A percentile compares a stretch with the other conserved stretches of the same genome.
Conservation (phyloP, 164 flowering plant genomes). For the Aristolochia fimbriata region DNA sequence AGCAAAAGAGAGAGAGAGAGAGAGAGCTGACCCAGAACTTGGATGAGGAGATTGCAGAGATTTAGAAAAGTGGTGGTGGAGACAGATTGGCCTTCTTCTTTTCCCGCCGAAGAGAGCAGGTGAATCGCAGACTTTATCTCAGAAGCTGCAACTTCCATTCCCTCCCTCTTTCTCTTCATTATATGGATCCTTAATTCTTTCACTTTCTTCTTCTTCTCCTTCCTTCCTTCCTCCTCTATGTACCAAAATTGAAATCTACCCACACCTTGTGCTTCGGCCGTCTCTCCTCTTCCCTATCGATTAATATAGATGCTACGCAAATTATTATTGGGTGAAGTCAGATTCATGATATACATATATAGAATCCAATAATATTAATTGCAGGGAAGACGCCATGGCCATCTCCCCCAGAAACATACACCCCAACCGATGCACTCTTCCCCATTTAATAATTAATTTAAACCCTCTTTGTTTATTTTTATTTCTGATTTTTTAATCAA, state of each 20-base stretch:
- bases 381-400: not conserved
- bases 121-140: constrained; percentile 53
- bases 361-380: no score
- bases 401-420: not conserved
- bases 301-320: not conserved
- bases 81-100: constrained; percentile 16
- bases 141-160: constrained; percentile 33
- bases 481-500: not conserved
- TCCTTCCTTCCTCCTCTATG: not conserved
- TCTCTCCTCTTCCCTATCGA: not conserved
- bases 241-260: not conserved
- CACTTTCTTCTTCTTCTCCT: not conserved
- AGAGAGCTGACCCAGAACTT: constrained; percentile 56
- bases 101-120: constrained; percentile 33
- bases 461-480: not conserved
- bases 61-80: constrained; percentile 50
- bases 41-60: constrained; percentile 51
- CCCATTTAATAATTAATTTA: not conserved
- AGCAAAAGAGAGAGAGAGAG: constrained; percentile 11
- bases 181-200: constrained; percentile 5
- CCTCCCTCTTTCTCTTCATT: constrained; percentile 44
- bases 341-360: no score
- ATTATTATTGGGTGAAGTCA: constrained; percentile 2
- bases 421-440: not conserved
- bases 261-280: not conserved